Evolutionary conservation across 768 basidiomycete genomes (phyloP), one percentile per base, ranked within the genome.

Genomic region (Calocybe cyanea): DNA sequence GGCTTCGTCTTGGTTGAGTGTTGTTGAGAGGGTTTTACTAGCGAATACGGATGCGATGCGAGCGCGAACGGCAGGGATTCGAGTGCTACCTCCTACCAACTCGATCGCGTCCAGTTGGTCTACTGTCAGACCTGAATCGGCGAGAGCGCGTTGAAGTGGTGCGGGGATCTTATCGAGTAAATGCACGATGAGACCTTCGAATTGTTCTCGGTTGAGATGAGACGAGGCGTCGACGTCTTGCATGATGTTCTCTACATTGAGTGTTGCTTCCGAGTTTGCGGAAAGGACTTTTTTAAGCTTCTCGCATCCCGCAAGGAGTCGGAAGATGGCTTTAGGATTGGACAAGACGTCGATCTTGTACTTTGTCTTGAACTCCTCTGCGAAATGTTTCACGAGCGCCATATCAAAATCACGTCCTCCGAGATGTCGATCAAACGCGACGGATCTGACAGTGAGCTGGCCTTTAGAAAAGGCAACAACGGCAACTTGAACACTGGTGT

Each of bases 1-100:
- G 49, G 96, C 94, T 72, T 98, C 96, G 56, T 98, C 96, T 71
- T 94, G 92, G 76, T 98, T 99, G 62, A 95, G 83, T 24, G 96
- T 98, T 55, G 85, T 86, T 14, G 80, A 87, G 54, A 98, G 85
- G n/a, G 69, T 46, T 69, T 92, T 92, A 43, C 87, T 88, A 30
- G 73, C 71, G 69, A 96, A 93, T 51, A 82, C 86, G 24, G 78
- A 73, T 59, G 87, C 83, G 68, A 99, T 94, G 63, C 85, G 80
- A 30, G 79, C 72, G 62, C 94, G 92, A 61, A 98, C 87, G 23
- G 94, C 83, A 18, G 95, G 95, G 45, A 98, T 76, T 68, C 94
- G 93, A 1, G 93, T 95, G 15, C 81, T 78, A 11, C 96, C 96
- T 59, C 95, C 95, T 53, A 98, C 78, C 55, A 98, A 83, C 70